Percentiles rank a stretch among this genome's conserved stretches.
phyloP scores from a whole-genome alignment of 768 basidiomycete genomes.

The Astraeus odoratus region DNA sequence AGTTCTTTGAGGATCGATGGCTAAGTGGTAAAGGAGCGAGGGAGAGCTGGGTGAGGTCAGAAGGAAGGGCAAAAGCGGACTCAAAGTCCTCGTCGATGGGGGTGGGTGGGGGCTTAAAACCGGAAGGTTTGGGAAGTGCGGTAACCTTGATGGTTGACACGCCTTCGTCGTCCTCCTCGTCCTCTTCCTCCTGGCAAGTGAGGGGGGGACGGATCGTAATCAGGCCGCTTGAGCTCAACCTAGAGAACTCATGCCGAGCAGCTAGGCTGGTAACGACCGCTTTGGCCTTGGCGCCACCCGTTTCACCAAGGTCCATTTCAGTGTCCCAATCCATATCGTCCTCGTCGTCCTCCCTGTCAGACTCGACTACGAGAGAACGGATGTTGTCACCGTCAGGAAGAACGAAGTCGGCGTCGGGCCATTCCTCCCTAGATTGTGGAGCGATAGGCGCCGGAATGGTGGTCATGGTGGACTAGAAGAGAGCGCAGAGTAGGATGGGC shows the following conservation, averaged over 20 bases:
- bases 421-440: slow-evolving; percentile 60
- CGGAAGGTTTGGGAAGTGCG: slow-evolving; percentile 33
- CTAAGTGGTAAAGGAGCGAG: slow-evolving; percentile 70
- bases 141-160: slow-evolving; percentile 78
- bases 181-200: slow-evolving; percentile 37
- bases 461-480: slow-evolving; percentile 38
- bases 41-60: slow-evolving; percentile 74
- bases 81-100: slow-evolving; percentile 71
- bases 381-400: slow-evolving; percentile 68
- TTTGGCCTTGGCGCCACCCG: slow-evolving; percentile 43
- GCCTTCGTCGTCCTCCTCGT: slow-evolving; percentile 74
- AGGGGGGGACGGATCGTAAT: slow-evolving; percentile 63
- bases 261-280: slow-evolving; percentile 32
- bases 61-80: slow-evolving; percentile 74
- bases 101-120: slow-evolving; percentile 27
- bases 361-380: slow-evolving; percentile 48
- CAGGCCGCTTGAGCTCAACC: slow-evolving; percentile 16
- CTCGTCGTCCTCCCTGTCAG: slow-evolving; percentile 61
- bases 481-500: slow-evolving; percentile 16
- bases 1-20: slow-evolving; percentile 76
- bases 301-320: slow-evolving; percentile 62
- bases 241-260: slow-evolving; percentile 36
- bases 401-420: slow-evolving; percentile 85
- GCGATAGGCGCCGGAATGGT: slow-evolving; percentile 54
- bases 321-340: slow-evolving; percentile 74